Evolutionary conservation across 371 early-diverging fungal species (phyloP), one percentile per base, ranked within the genome.

Genomic region (Cokeromyces recurvatus): DNA sequence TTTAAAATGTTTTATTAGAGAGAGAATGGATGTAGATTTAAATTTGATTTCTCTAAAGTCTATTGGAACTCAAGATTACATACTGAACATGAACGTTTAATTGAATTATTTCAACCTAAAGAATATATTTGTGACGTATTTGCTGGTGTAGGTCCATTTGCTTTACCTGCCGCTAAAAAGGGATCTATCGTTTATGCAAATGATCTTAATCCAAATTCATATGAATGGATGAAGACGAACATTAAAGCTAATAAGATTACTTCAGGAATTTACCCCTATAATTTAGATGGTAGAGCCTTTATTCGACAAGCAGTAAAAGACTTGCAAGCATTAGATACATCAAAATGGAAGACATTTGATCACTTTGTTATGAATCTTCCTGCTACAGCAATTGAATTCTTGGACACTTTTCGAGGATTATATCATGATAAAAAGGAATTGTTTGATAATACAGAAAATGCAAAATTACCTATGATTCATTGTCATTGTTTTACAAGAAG

Each of bases 61-160:
- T 99, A 99, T 67, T 99, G 99, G 99, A 99, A 99, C 75, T 97
- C 98, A 10, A 84, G 99, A 27, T 83, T 99, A 31, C 97, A 97
- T 51, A 79, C 83, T 0, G 99, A 99, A 57, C 98, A 99, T 55
- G 87, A 89, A 24, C 82, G 97, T n/a, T 62, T 99, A 22, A 84
- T 94, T 31, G 70, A 77, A 19, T 49, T 63, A 41, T 97, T 98
- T 59, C 66, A 79, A 24, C 53, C 60, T n/a, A 85, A 80, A 4
- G 87, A 91, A 23, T 73, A 78, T 39, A 79, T 99, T 8, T 92
- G 94, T 69, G 99, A 99, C 68, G 95, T 96, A 4, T 89, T 99
- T 77, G 97, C 94, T 2, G 99, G 99, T 29, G 95, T 99, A 2
- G 99, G 99, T 0, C 99, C 99, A 4, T 99, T 99, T 75, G 94